Percentiles rank a stretch among this genome's conserved stretches.
phyloP scores from a whole-genome alignment of 1,284 basidiomycete species.

The Mycosarcoma mackinlayi region DNA sequence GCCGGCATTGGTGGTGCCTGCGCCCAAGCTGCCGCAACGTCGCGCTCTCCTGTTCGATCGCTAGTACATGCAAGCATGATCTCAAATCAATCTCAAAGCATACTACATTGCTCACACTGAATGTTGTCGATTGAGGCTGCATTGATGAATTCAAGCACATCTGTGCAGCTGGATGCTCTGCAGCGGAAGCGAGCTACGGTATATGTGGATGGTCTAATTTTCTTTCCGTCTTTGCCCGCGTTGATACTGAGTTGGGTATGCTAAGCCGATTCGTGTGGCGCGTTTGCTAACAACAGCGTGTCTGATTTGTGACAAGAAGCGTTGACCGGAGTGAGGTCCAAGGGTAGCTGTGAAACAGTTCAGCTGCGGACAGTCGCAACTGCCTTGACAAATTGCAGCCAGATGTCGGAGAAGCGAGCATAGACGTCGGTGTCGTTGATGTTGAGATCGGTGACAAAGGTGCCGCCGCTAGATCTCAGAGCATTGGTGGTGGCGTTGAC shows the following conservation, averaged over 20 bases:
- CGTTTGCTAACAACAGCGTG: too few species aligned
- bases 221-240: too few species aligned
- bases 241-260: too few species aligned
- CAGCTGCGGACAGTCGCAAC: too few species aligned
- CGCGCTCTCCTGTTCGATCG: conserved; percentile 58
- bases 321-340: too few species aligned
- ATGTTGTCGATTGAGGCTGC: too few species aligned
- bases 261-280: too few species aligned
- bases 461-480: conserved; percentile 11
- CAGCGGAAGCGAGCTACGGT: too few species aligned
- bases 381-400: conserved; percentile 16
- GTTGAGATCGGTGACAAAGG: conserved; percentile 22
- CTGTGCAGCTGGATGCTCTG: too few species aligned
- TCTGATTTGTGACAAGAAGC: background rate
- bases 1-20: conserved; percentile 54
- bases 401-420: conserved; percentile 18
- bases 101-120: background rate
- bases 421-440: conserved; percentile 17
- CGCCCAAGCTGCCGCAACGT: conserved; percentile 50
- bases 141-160: too few species aligned
- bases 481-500: conserved; percentile 7
- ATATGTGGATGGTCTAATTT: too few species aligned
- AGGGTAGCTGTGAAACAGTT: too few species aligned
- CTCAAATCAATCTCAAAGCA: background rate
- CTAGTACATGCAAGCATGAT: background rate